Conservation (phyloP, 805 yeast species). For the Zygosaccharomyces pseudorouxii region DNA sequence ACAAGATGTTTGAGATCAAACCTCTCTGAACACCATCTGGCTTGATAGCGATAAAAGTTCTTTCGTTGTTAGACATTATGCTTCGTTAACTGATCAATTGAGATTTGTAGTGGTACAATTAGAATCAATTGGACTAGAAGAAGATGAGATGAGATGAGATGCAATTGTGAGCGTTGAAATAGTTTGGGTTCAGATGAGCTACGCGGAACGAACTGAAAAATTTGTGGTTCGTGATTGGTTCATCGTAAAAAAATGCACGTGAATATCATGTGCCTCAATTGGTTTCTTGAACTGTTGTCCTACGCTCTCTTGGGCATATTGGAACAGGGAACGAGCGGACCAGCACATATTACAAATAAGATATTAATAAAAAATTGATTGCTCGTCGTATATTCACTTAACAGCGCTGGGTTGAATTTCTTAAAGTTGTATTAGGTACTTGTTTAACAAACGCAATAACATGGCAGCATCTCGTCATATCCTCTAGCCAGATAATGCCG, state of each 20-base stretch:
- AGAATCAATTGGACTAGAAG: not conserved
- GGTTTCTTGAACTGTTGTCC: too few relatives aligned
- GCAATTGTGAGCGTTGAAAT: not conserved
- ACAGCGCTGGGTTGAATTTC: too few relatives aligned
- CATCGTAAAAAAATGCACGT: not conserved
- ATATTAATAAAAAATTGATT: too few relatives aligned
- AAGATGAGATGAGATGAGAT: not conserved
- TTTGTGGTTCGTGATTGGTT: slow-evolving; percentile 4
- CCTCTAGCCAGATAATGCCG: too few relatives aligned
- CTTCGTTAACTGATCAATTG: not conserved
- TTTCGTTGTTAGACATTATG: slow-evolving; percentile 46
- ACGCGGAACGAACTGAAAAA: not conserved
- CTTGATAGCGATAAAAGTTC: slow-evolving; percentile 90
- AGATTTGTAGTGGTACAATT: not conserved
- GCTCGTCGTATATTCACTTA: too few relatives aligned
- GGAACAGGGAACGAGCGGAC: too few relatives aligned
- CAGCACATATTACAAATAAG: too few relatives aligned
- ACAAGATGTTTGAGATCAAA: slow-evolving; percentile 78
- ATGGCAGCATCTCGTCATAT: too few relatives aligned
- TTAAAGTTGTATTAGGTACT: too few relatives aligned
- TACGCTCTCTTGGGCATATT: too few relatives aligned
- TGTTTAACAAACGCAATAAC: too few relatives aligned
- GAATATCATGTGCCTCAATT: not conserved
- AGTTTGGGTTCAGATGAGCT: not conserved
- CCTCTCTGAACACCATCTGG: slow-evolving; percentile 99